Base-by-base conservation (phyloP, 1,139 yeast genomes). In the Taphrina communis region DNA sequence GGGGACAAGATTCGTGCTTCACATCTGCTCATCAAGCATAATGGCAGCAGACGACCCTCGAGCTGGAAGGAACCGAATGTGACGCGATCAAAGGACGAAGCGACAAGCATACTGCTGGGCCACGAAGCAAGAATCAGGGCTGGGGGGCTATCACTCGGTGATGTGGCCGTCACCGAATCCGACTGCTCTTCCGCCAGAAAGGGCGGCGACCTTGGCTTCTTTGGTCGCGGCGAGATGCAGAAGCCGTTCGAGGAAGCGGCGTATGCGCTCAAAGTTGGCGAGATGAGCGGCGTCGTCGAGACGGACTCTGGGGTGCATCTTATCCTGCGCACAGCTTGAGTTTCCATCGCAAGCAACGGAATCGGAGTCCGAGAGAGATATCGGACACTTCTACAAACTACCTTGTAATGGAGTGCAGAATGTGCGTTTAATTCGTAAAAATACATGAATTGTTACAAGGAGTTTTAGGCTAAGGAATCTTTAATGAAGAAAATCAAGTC, bases 221-320 rank as follows among this genome's bases (percentile, higher is more conserved):
- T 94, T 76, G 91, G 90, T 35, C 86, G 84, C 71, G 97, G 97
- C 50, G 93, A 88, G 75, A 94, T 94, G 99, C 98, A 94, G 77
- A 97, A 97, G 59, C 81, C 88, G 70, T 94, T 94, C 76, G 99
- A 94, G 77, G 87, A 87, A 71, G 96, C 96, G 1, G 88, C 97
- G 0, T 93, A 89, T 77, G 87, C 80, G 8, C 81, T 94, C 73
- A 86, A 90, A 74, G 87, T 92, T 11, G 97, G 97, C 19, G 96
- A 92, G 76, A 79, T 90, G 67, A 88, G 96, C 75, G 89, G 86
- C 66, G 85, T 92, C 31, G 88, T 94, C 14, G 97, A 92, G 78
- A 86, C 94, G 14, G 96, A 89, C 74, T 88, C 96, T 74, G 99
- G 99, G 21, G 87, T 91, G 67, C 99, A 94, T 77, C 78, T 94